phyloP scores from a whole-genome alignment of 202 grass and related monocot genomes.

The Panicum virgatum region DNA sequence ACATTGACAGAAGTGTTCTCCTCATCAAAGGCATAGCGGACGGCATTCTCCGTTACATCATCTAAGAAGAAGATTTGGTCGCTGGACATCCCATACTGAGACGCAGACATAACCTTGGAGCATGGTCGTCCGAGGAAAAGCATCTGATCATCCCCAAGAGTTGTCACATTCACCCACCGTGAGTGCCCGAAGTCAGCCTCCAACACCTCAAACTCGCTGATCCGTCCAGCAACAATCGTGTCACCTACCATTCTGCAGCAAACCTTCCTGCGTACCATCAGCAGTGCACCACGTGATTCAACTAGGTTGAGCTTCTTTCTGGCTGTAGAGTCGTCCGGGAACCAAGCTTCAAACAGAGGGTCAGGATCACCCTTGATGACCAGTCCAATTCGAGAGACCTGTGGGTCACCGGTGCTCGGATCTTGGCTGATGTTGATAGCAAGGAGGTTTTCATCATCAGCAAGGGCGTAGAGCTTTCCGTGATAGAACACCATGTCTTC shows the following conservation, averaged over 20 bases:
- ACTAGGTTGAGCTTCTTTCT: slow-evolving; percentile 22
- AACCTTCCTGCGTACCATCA: slow-evolving; percentile 29
- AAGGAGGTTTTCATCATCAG: slow-evolving; percentile 9
- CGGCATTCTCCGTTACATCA: neutral
- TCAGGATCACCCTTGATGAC: slow-evolving; percentile 13
- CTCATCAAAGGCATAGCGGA: neutral
- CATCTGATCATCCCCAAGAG: slow-evolving; percentile 20
- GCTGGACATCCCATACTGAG: neutral
- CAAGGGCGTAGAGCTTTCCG: slow-evolving; percentile 24
- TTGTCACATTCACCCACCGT: slow-evolving; percentile 2
- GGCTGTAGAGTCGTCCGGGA: neutral
- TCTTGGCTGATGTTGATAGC: slow-evolving; percentile 29
- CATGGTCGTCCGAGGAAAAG: slow-evolving; percentile 30
- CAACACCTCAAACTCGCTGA: neutral
- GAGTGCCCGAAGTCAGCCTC: neutral
- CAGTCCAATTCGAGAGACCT: slow-evolving; percentile 17
- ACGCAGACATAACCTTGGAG: slow-evolving; percentile 15
- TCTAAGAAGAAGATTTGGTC: slow-evolving; percentile 31
- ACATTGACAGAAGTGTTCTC: neutral
- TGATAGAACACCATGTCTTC: slow-evolving; percentile 22
- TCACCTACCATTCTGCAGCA: neutral
- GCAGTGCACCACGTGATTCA: neutral
- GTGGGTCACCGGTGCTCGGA: slow-evolving; percentile 16
- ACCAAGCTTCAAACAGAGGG: neutral
- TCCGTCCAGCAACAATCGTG: neutral